Base-by-base conservation (phyloP, 768 basidiomycete genomes). In the Pleurotus sapidus region DNA sequence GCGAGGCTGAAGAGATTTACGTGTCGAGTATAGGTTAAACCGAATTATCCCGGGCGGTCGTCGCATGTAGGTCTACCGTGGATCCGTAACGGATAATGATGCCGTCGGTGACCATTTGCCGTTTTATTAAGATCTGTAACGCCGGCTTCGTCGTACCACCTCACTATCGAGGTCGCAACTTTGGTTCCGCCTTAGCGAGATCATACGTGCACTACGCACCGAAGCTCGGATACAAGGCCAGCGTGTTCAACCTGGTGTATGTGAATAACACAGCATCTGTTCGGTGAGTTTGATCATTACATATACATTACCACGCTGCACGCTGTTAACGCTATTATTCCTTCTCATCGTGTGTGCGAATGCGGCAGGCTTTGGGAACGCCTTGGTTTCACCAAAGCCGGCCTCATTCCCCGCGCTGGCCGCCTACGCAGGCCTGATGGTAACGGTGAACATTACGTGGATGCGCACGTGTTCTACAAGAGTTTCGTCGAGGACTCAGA, bases 181-280 rank as follows among this genome's bases (percentile, higher is more conserved):
- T 88, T 64, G 95, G 94, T 15, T 72, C 74, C 42, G 74, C 82
- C 5, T 81, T 98, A 38, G 93, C 89, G 3, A 80, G 78, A 59
- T 91, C 91, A 2, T 97, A 84, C 71, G 72, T 95, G 17, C 74
- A 89, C 67, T 93, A 92, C 64, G 95, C 84, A 1, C 95, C 93
- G 0, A 75, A 72, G 38, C 73, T 95, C 20, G 93, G 91, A 34
- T 89, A 89, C 72, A 75, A 82, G 62, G 87, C 82, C 3, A 90
- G 87, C 66, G 84, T 96, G 23, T 96, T 97, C 78, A 96, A 97
- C 68, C 80, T 97, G 43, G 93, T 97, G 38, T 96, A 90, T 69
- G 84, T 86, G 23, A 92, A 88, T 68, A 97, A 96, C 72, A 64
- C 72, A 45, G 92, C 93, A 15, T 89, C 88, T 45, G 68, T 88